Percentiles rank a stretch among this genome's conserved stretches.
phyloP scores from a whole-genome alignment of 768 basidiomycete genomes.

The Steccherinum ochraceum region DNA sequence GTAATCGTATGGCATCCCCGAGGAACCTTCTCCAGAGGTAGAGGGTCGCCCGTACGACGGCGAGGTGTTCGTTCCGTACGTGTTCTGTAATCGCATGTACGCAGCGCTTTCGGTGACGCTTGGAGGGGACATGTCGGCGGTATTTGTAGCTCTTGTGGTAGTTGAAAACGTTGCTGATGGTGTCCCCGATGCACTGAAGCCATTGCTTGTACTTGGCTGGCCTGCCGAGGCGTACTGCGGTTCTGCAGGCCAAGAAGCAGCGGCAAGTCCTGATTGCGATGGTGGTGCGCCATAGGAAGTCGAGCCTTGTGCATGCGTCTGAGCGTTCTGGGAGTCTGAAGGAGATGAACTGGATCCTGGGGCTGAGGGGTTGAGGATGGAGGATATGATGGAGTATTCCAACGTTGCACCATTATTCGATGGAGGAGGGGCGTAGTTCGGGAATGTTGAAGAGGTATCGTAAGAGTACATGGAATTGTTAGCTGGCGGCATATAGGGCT shows the following conservation, averaged over 20 bases:
- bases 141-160: background rate
- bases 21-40: background rate
- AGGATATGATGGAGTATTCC: constrained; percentile 91
- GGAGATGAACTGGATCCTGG: constrained; percentile 21
- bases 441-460: constrained; percentile 36
- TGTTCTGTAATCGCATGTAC: background rate
- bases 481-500: constrained; percentile 24
- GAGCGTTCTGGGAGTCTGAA: constrained; percentile 10
- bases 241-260: constrained; percentile 31
- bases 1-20: background rate
- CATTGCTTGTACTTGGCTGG: background rate
- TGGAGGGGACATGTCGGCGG: background rate
- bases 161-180: background rate
- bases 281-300: constrained; percentile 12
- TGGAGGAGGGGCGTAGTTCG: constrained; percentile 35
- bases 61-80: background rate
- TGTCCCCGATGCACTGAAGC: background rate
- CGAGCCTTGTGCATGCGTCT: constrained; percentile 5
- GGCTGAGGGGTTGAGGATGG: constrained; percentile 60
- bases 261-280: constrained; percentile 18
- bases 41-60: background rate
- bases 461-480: constrained; percentile 57
- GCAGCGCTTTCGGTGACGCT: background rate
- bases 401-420: constrained; percentile 60
- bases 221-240: constrained; percentile 10